Conservation (phyloP, 2,329 filamentous ascomycete species). For the Calonectria henricotiae region DNA sequence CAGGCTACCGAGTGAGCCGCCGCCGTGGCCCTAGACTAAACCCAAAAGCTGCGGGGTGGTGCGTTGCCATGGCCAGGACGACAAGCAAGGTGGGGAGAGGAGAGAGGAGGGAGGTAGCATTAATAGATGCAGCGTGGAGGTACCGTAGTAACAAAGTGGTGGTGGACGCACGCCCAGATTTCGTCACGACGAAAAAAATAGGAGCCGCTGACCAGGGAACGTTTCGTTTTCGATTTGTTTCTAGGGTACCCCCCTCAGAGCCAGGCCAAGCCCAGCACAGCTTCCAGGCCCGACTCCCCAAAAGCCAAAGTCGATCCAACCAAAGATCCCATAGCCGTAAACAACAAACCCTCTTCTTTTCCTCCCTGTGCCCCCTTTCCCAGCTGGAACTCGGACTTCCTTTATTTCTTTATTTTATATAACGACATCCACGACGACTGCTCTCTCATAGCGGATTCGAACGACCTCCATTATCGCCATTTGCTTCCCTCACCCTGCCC, state of each 20-base stretch:
- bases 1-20: conserved; percentile 23
- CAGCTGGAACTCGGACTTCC: too few species aligned
- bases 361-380: neutral
- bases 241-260: conserved; percentile 23
- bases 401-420: conserved; percentile 3
- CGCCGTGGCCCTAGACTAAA: conserved; percentile 20
- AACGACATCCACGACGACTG: conserved; percentile 21
- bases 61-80: neutral
- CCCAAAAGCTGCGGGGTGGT: conserved; percentile 22
- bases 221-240: conserved; percentile 40
- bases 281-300: conserved; percentile 19
- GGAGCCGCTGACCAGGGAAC: conserved; percentile 37
- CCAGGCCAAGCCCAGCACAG: conserved; percentile 25
- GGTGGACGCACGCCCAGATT: conserved; percentile 21
- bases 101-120: conserved; percentile 13
- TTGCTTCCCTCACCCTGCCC: neutral
- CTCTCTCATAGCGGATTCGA: conserved; percentile 6
- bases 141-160: conserved; percentile 23
- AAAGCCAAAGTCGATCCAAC: conserved; percentile 21
- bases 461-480: neutral
- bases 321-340: conserved; percentile 22
- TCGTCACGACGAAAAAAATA: conserved; percentile 20
- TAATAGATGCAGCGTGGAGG: conserved; percentile 20
- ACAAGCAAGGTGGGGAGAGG: neutral
- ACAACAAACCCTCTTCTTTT: conserved; percentile 24